Percentiles rank a stretch among this genome's conserved stretches.
Evolutionary conservation across 208 protist genomes (phyloP).

Genomic region (Lotmaria passim): DNA sequence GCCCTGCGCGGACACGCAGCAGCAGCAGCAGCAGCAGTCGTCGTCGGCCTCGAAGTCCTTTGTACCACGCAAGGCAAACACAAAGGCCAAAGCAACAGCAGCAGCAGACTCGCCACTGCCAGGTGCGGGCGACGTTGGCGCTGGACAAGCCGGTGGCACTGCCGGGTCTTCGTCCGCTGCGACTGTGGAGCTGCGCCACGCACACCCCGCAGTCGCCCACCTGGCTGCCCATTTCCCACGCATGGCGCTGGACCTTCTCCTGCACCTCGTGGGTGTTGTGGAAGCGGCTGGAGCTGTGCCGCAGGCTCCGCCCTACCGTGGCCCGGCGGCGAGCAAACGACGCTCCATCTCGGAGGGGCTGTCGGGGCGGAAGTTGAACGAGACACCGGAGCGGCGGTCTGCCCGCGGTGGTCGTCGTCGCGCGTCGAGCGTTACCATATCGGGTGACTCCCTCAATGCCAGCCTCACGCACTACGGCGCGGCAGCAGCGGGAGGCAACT

Average conservation of each 20-base stretch:
- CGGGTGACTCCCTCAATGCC: not conserved
- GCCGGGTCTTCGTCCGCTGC: not conserved
- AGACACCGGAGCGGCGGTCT: slow-evolving; percentile 7
- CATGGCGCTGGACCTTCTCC: slow-evolving; percentile 25
- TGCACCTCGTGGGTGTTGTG: slow-evolving; percentile 19
- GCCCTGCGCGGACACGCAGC: not conserved
- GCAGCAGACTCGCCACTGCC: not conserved
- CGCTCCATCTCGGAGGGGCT: not conserved
- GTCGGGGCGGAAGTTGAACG: slow-evolving; percentile 1
- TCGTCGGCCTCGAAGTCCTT: not conserved
- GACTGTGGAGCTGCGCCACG: slow-evolving; percentile 17
- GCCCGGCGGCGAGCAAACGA: too few species aligned
- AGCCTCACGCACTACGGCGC: not conserved
- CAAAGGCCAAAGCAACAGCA: not conserved
- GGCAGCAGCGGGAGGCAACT: too few species aligned
- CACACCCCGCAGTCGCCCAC: slow-evolving; percentile 38
- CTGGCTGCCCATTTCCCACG: slow-evolving; percentile 35
- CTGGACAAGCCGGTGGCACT: not conserved
- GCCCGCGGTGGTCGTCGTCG: not conserved
- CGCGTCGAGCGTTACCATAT: not conserved
- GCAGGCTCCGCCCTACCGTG: slow-evolving; percentile 1
- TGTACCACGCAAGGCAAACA: not conserved
- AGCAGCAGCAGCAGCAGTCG: not conserved
- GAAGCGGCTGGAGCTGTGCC: slow-evolving; percentile 20
- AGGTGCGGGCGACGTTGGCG: not conserved